A percentile compares a stretch with the other conserved stretches of the same genome.
These are phyloP conservation scores for Fulvia fulva DNA, from an alignment of 2,329 filamentous ascomycete genomes.

Conservation along the genomic window DNA sequence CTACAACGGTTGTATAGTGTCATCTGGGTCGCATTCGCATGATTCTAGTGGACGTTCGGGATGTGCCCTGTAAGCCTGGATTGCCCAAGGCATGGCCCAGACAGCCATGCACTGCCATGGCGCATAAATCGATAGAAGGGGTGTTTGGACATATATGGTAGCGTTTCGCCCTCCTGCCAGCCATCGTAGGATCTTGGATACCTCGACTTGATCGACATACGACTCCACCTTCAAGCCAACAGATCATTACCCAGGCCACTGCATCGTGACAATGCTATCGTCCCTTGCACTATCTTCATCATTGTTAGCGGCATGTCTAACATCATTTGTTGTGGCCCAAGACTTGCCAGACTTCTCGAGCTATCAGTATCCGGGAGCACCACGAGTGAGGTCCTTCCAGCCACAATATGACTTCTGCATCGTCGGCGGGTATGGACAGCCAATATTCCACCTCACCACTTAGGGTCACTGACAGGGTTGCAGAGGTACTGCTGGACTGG, in stretches of 20 bases:
- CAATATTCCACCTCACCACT: not conserved
- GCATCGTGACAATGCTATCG: not conserved
- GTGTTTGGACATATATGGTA: not conserved
- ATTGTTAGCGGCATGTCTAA: not conserved
- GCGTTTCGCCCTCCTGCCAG: not conserved
- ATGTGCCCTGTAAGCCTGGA: too few species aligned
- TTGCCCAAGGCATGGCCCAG: too few species aligned
- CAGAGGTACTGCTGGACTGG: constrained; percentile 21
- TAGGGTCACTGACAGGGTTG: not conserved
- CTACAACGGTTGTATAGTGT: not conserved
- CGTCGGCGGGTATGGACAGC: constrained; percentile 7
- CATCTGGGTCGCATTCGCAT: not conserved
- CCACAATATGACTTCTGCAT: constrained; percentile 19
- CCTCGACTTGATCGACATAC: not conserved
- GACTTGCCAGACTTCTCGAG: constrained; percentile 15
- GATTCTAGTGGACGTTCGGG: not conserved
- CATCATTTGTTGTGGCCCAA: not conserved
- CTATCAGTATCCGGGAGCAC: constrained; percentile 12
- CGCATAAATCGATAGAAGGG: too few species aligned
- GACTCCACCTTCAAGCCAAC: not conserved
- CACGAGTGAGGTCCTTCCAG: constrained; percentile 2
- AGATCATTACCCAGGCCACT: not conserved
- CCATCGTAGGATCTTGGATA: not conserved
- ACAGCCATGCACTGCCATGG: too few species aligned
- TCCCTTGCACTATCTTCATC: not conserved